phyloP scores from a whole-genome alignment of 345 rosid species.

The Eutrema yunnanense region DNA sequence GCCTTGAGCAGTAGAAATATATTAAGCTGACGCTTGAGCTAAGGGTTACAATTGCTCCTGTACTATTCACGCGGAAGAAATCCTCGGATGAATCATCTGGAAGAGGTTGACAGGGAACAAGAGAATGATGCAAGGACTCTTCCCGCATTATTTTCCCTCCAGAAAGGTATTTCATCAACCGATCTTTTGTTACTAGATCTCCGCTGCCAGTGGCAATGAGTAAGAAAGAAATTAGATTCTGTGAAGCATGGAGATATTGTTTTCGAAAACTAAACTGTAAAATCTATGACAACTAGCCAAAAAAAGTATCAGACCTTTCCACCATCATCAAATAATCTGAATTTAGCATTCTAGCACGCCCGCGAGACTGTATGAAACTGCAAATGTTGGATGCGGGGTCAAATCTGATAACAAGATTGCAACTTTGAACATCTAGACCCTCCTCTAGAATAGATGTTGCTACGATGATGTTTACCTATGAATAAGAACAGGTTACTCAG shows the following conservation, averaged over 20 bases:
- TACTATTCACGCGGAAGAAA: conserved; percentile 44
- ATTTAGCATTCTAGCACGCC: conserved; percentile 87
- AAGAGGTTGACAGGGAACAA: conserved; percentile 51
- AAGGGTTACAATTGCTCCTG: conserved; percentile 56
- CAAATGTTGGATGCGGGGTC: conserved; percentile 75
- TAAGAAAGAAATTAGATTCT: not conserved
- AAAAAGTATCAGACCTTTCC: conserved; percentile 36
- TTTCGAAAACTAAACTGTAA: not conserved
- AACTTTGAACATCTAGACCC: conserved; percentile 88
- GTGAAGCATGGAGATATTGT: not conserved
- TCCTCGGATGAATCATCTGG: conserved; percentile 32
- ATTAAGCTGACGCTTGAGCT: conserved; percentile 60
- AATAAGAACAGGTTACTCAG: conserved; percentile 5
- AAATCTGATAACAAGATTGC: conserved; percentile 82
- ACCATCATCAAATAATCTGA: conserved; percentile 83
- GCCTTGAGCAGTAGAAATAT: conserved; percentile 76
- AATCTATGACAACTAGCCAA: not conserved
- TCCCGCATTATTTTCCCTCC: conserved; percentile 73
- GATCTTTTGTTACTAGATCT: conserved; percentile 42
- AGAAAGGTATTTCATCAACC: conserved; percentile 48
- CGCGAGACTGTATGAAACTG: conserved; percentile 97
- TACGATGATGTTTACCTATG: conserved; percentile 76
- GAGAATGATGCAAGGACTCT: conserved; percentile 54
- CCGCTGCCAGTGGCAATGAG: conserved; percentile 34
- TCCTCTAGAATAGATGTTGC: conserved; percentile 98